These are phyloP conservation scores for Entomortierella lignicola DNA, from an alignment of 192 early-diverging fungal species.

Conservation along the genomic window DNA sequence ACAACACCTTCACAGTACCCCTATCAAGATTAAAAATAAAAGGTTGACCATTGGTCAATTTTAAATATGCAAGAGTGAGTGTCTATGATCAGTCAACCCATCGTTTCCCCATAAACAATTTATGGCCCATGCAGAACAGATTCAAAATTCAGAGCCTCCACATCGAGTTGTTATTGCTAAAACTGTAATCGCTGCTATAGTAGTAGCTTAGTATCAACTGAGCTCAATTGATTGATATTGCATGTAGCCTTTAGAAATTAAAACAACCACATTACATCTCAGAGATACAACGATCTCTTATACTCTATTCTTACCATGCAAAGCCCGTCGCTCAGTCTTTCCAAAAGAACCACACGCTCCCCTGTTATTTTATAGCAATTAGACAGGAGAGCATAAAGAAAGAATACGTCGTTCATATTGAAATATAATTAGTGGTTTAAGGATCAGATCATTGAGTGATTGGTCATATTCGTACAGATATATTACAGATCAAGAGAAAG, in stretches of 20 bases:
- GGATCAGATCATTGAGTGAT: no score
- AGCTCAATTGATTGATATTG: no score
- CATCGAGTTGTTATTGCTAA: no score
- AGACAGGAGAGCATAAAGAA: background rate
- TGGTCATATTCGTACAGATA: no score
- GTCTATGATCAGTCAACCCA: background rate
- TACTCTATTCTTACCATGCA: constrained; percentile 38
- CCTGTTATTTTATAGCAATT: constrained; percentile 6
- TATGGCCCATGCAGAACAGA: background rate
- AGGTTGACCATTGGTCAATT: background rate
- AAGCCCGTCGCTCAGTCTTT: constrained; percentile 30
- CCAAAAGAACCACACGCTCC: constrained; percentile 34
- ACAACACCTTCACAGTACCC: constrained; percentile 70
- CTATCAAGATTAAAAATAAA: constrained; percentile 20
- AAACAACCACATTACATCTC: background rate
- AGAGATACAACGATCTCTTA: background rate
- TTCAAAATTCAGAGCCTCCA: background rate
- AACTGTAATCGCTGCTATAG: no score
- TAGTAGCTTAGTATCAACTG: no score
- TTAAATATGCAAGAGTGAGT: background rate
- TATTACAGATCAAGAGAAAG: no score
- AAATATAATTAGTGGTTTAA: no score
- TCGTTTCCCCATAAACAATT: background rate
- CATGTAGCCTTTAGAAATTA: background rate
- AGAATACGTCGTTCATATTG: background rate